A percentile compares a stretch with the other conserved stretches of the same genome.
Evolutionary conservation across 2,329 filamentous ascomycete genomes (phyloP).

Genomic region (Teratosphaeria epicoccoides): DNA sequence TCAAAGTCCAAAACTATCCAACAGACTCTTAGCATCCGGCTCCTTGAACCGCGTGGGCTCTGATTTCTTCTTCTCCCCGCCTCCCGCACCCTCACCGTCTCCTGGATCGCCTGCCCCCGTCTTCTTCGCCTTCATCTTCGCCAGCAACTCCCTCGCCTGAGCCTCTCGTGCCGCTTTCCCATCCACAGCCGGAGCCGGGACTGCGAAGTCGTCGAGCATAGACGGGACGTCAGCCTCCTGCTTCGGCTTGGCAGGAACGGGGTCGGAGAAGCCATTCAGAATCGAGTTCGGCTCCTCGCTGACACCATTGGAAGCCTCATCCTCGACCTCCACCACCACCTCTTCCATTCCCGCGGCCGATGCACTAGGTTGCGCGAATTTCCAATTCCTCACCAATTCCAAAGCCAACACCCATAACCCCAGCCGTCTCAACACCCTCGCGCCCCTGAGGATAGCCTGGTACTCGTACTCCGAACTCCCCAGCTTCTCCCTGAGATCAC

Average conservation of each 20-base stretch:
- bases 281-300: conserved; percentile 10
- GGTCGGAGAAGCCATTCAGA: conserved; percentile 9
- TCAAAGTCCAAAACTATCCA: conserved; percentile 90
- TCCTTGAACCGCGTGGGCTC: conserved; percentile 77
- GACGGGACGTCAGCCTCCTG: conserved; percentile 4
- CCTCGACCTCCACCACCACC: background rate
- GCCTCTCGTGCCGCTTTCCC: conserved; percentile 19
- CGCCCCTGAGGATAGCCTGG: conserved; percentile 72
- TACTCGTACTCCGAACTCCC: conserved; percentile 30
- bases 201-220: conserved; percentile 16
- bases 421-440: conserved; percentile 32
- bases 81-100: conserved; percentile 12
- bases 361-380: conserved; percentile 47
- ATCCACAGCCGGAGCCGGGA: conserved; percentile 4
- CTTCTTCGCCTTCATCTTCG: conserved; percentile 34
- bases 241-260: background rate
- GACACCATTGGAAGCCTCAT: conserved; percentile 7
- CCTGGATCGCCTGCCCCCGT: conserved; percentile 8
- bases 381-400: conserved; percentile 74
- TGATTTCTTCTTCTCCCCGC: conserved; percentile 35
- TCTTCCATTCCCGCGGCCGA: background rate
- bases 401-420: conserved; percentile 80
- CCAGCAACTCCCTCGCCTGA: conserved; percentile 28
- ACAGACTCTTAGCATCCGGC: conserved; percentile 75
- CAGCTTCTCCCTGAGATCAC: conserved; percentile 66